phyloP scores from a whole-genome alignment of 352 stramenopile genomes.

The Globisporangium radiosum region DNA sequence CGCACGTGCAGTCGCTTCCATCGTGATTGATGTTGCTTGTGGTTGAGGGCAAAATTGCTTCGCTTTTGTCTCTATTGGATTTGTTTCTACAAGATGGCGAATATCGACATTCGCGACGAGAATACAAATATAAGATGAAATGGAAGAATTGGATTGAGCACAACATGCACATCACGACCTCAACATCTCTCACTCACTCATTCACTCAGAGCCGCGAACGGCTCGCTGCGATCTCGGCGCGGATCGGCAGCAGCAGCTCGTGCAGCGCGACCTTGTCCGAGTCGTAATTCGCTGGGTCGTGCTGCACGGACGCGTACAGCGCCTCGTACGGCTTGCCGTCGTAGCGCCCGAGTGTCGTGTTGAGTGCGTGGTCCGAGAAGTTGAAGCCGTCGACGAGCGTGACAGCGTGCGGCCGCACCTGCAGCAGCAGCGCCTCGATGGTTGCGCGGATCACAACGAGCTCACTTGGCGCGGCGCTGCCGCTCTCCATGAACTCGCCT shows the following conservation, averaged over 20 bases:
- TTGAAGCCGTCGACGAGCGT: conserved; percentile 73
- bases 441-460: conserved; percentile 40
- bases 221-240: conserved; percentile 28
- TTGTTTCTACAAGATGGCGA: too few species aligned
- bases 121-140: not conserved
- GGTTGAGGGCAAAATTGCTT: not conserved
- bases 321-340: conserved; percentile 75
- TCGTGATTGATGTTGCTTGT: not conserved
- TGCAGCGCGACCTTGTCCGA: conserved; percentile 57
- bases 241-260: conserved; percentile 57
- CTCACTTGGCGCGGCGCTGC: conserved; percentile 34
- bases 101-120: too few species aligned
- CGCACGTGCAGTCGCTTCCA: conserved; percentile 9
- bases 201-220: conserved; percentile 24
- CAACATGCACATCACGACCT: too few species aligned
- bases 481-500: conserved; percentile 61
- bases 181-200: too few species aligned
- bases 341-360: conserved; percentile 67
- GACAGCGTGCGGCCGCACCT: conserved; percentile 59
- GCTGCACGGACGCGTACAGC: conserved; percentile 49
- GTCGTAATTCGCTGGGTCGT: conserved; percentile 51
- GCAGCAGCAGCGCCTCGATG: conserved; percentile 42
- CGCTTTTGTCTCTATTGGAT: not conserved
- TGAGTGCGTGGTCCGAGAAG: conserved; percentile 66
- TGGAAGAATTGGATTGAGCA: not conserved